Evolutionary conservation across 1,284 basidiomycete genomes (phyloP).

Genomic region (Waitea zeae): DNA sequence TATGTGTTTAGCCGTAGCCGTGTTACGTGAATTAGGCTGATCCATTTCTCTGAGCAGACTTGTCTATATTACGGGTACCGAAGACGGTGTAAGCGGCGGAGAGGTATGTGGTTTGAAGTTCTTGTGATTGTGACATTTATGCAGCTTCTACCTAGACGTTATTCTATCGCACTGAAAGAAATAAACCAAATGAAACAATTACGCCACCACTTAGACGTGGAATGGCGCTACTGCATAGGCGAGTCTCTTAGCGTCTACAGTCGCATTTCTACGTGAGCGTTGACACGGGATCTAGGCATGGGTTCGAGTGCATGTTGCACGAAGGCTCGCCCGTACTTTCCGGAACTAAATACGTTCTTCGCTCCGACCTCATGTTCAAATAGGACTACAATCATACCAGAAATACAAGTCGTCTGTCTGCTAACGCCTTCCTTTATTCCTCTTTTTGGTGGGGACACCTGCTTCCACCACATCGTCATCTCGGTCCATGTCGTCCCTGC

Average conservation of each 20-base stretch:
- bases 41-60: no score
- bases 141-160: conserved; percentile 39
- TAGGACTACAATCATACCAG: conserved; percentile 3
- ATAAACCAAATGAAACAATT: conserved; percentile 32
- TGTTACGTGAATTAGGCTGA: no score
- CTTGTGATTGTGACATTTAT: conserved; percentile 1
- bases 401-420: neutral
- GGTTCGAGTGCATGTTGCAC: conserved; percentile 60
- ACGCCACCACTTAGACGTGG: conserved; percentile 45
- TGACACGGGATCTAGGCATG: conserved; percentile 28
- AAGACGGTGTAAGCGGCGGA: conserved; percentile 62
- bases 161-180: conserved; percentile 46
- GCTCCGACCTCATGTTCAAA: conserved; percentile 63
- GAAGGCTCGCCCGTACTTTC: conserved; percentile 52
- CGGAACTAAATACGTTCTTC: conserved; percentile 62
- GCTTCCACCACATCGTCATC: conserved; percentile 80
- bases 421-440: conserved; percentile 13
- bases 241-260: no score
- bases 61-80: conserved; percentile 55
- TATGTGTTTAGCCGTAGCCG: no score
- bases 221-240: conserved; percentile 58
- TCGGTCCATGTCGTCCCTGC: conserved; percentile 59
- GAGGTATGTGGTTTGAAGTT: conserved; percentile 24
- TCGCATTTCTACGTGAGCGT: conserved; percentile 1
- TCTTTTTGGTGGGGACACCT: conserved; percentile 44